Conservation (phyloP, 2,329 filamentous ascomycete genomes). For the Epichloe hybrida region DNA sequence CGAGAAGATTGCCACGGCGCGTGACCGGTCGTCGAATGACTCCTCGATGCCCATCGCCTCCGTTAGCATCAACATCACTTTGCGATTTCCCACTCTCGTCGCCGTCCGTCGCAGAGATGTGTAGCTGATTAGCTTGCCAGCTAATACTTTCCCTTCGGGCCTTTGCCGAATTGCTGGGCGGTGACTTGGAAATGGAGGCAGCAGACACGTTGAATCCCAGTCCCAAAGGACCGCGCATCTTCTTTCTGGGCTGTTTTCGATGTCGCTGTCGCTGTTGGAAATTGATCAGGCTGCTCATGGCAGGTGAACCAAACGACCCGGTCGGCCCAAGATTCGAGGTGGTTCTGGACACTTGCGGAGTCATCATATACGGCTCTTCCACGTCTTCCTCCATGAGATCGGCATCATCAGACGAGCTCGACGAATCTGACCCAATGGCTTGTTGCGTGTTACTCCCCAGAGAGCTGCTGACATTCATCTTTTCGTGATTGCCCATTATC, state of each 20-base stretch:
- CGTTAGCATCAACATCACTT: slow-evolving; percentile 36
- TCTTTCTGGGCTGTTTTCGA: slow-evolving; percentile 51
- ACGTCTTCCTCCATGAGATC: slow-evolving; percentile 60
- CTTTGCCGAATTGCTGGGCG: slow-evolving; percentile 41
- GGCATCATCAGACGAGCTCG: slow-evolving; percentile 58
- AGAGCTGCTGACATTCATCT: slow-evolving; percentile 63
- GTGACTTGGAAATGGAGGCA: slow-evolving; percentile 53
- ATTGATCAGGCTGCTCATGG: slow-evolving; percentile 64
- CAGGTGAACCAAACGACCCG: slow-evolving; percentile 54
- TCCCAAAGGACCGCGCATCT: slow-evolving; percentile 33
- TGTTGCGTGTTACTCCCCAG: slow-evolving; percentile 51
- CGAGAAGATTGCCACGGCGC: slow-evolving; percentile 74
- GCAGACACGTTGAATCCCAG: slow-evolving; percentile 35
- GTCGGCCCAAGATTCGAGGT: slow-evolving; percentile 29
- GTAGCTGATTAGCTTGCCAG: slow-evolving; percentile 76
- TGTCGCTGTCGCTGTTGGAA: slow-evolving; percentile 68
- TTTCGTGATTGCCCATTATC: slow-evolving; percentile 55
- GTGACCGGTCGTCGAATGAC: slow-evolving; percentile 77
- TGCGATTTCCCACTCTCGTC: slow-evolving; percentile 59
- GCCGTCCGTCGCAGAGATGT: slow-evolving; percentile 59
- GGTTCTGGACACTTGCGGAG: slow-evolving; percentile 60
- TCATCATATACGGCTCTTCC: slow-evolving; percentile 70
- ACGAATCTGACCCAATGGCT: slow-evolving; percentile 60
- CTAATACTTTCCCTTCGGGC: slow-evolving; percentile 78
- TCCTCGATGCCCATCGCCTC: slow-evolving; percentile 48